These are phyloP conservation scores for Paralagenidium karlingii DNA, from an alignment of 352 stramenopile genomes.

Conservation along the genomic window DNA sequence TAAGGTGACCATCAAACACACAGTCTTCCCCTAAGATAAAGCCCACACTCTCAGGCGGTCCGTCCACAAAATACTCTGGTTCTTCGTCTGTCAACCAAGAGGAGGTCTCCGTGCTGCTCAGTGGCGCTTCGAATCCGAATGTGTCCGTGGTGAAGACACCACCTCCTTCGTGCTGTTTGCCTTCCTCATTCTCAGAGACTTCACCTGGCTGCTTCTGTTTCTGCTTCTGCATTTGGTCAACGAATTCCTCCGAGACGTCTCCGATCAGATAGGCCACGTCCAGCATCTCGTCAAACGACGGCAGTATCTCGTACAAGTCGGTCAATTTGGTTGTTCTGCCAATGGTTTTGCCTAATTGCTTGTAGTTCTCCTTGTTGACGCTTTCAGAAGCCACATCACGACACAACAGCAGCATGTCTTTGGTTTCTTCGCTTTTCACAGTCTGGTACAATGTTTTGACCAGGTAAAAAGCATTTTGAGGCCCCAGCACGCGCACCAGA, in stretches of 20 bases:
- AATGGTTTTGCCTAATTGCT: constrained; percentile 21
- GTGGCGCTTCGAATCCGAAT: too few relatives aligned
- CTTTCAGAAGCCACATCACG: constrained; percentile 48
- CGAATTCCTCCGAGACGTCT: constrained; percentile 49
- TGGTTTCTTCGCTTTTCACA: constrained; percentile 56
- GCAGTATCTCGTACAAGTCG: constrained; percentile 32
- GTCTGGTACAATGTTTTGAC: constrained; percentile 61
- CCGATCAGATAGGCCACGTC: constrained; percentile 37
- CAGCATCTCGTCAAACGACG: constrained; percentile 46
- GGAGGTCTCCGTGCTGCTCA: too few relatives aligned
- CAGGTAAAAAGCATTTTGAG: constrained; percentile 63
- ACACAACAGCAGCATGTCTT: constrained; percentile 53
- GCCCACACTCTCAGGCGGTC: too few relatives aligned
- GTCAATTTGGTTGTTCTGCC: constrained; percentile 23
- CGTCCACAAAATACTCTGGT: too few relatives aligned
- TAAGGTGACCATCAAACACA: too few relatives aligned
- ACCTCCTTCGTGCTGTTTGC: too few relatives aligned
- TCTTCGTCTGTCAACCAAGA: too few relatives aligned
- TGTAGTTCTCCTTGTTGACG: constrained; percentile 51
- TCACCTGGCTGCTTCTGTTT: too few relatives aligned
- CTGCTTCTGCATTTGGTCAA: too few relatives aligned
- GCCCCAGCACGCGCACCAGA: constrained; percentile 39
- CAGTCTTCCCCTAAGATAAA: too few relatives aligned
- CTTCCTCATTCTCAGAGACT: too few relatives aligned
- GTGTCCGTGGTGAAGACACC: too few relatives aligned